Base-by-base conservation (phyloP, 768 basidiomycete genomes). In the Crucibulum laeve region DNA sequence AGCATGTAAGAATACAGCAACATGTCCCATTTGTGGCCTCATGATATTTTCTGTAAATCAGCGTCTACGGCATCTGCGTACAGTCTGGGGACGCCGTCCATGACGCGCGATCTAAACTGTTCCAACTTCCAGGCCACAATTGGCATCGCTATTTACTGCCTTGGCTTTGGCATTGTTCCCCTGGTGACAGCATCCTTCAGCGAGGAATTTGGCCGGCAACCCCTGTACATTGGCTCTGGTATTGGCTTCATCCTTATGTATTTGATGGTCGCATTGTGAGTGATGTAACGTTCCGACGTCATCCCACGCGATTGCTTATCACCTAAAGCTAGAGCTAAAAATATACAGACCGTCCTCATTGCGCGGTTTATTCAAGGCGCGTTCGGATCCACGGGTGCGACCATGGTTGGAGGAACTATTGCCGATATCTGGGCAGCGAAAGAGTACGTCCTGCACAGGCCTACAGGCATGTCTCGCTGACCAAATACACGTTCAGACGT, bases 371-470 rank as follows among this genome's bases (percentile, higher is more conserved):
- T 88, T 1, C 71, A 77, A 44, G 85, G 85, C 5, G 74, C 73
- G 0, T 82, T 80, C 54, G 83, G 79, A 5, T 84, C 84, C 7
- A 85, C 84, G 0, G 81, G 79, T 23, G 73, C 83, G 0, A 82
- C 82, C 0, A 81, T 87, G 71, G 85, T 87, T 15, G 82, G 82
- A 17, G 85, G 85, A n/a, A 83, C 80, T 2, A 74, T 85, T 19
- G 77, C 81, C 32, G 85, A 87, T 56, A 78, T 87, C 14, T 87
- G 83, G 81, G 56, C 58, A 3, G 67, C 82, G 3, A 64, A 71
- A 51, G 77, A 85, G 82, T 84, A 49, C 50, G 71, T 53, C 30
- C 19, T 14, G 8, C 2, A 38, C 44, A 6, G 19, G 8, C 15
- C 18, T 38, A 13, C 30, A 25, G 8, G 38, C 26, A 40, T 13